These are phyloP conservation scores for Candida sp. DNA, from an alignment of 1,139 yeast species.

Conservation along the genomic window DNA sequence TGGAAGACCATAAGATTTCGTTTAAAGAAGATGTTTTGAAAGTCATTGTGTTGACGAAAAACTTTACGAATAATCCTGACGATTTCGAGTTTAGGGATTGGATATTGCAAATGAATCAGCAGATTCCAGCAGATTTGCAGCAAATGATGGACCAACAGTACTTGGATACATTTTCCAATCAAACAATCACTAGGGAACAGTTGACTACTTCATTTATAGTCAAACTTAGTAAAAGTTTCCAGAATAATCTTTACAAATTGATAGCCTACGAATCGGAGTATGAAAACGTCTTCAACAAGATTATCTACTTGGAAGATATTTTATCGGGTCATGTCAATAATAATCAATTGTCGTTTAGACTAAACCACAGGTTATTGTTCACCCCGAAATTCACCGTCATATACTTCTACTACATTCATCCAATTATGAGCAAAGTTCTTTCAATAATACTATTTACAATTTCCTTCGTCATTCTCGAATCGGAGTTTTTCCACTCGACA, in stretches of 20 bases:
- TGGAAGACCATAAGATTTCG: slow-evolving; percentile 62
- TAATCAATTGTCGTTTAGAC: slow-evolving; percentile 28
- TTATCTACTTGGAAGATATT: slow-evolving; percentile 40
- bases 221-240: slow-evolving; percentile 34
- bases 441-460: slow-evolving; percentile 34
- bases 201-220: slow-evolving; percentile 31
- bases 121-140: slow-evolving; percentile 34
- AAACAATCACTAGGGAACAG: slow-evolving; percentile 30
- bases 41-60: slow-evolving; percentile 45
- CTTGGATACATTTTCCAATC: slow-evolving; percentile 14
- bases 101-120: slow-evolving; percentile 30
- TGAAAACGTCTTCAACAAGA: slow-evolving; percentile 25
- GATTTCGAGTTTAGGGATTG: slow-evolving; percentile 37
- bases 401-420: slow-evolving; percentile 41
- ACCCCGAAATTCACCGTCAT: slow-evolving; percentile 24
- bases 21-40: slow-evolving; percentile 65
- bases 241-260: slow-evolving; percentile 33
- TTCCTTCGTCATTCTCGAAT: slow-evolving; percentile 59
- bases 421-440: slow-evolving; percentile 38
- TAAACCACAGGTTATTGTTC: slow-evolving; percentile 15
- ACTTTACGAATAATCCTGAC: slow-evolving; percentile 29
- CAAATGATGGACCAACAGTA: slow-evolving; percentile 34
- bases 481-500: slow-evolving; percentile 76
- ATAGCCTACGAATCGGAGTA: slow-evolving; percentile 43
- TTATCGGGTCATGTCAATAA: slow-evolving; percentile 19